Conservation (phyloP, 2,329 filamentous ascomycete genomes). For the Stagonosporopsis vannaccii region DNA sequence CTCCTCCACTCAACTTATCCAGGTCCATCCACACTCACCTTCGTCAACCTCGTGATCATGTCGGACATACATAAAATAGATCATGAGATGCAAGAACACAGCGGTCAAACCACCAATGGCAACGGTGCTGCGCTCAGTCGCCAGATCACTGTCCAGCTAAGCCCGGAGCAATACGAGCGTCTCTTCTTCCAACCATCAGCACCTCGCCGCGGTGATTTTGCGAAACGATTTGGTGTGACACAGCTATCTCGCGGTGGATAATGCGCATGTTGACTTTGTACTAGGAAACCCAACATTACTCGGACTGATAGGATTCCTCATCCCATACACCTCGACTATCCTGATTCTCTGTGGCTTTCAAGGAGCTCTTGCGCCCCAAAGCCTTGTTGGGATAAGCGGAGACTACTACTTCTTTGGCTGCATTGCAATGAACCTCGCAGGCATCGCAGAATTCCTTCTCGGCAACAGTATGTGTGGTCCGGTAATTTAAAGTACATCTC, state of each 20-base stretch:
- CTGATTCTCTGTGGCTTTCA: conserved; percentile 32
- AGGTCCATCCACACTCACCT: too few relatives aligned
- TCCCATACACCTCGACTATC: conserved; percentile 32
- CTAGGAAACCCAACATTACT: conserved; percentile 30
- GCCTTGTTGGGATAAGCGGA: conserved; percentile 29
- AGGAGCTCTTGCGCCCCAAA: conserved; percentile 27
- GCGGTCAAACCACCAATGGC: conserved; percentile 10
- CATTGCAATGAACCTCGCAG: conserved; percentile 30
- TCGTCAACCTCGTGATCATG: conserved; percentile 10
- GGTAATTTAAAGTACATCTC: background rate
- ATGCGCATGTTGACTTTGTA: background rate
- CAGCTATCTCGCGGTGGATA: too few relatives aligned
- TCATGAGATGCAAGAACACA: conserved; percentile 28
- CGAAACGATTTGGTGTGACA: conserved; percentile 27
- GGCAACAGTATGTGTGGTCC: conserved; percentile 25
- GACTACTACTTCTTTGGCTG: conserved; percentile 35
- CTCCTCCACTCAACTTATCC: too few relatives aligned
- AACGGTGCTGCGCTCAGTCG: conserved; percentile 24
- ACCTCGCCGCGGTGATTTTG: conserved; percentile 28
- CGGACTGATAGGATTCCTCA: conserved; percentile 27
- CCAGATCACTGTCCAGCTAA: conserved; percentile 29
- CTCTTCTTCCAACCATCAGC: conserved; percentile 35
- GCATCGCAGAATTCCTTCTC: conserved; percentile 30
- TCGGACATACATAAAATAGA: conserved; percentile 22
- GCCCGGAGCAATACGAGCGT: conserved; percentile 32